Conservation (phyloP, 1,284 basidiomycete species). For the Caloboletus firmus region DNA sequence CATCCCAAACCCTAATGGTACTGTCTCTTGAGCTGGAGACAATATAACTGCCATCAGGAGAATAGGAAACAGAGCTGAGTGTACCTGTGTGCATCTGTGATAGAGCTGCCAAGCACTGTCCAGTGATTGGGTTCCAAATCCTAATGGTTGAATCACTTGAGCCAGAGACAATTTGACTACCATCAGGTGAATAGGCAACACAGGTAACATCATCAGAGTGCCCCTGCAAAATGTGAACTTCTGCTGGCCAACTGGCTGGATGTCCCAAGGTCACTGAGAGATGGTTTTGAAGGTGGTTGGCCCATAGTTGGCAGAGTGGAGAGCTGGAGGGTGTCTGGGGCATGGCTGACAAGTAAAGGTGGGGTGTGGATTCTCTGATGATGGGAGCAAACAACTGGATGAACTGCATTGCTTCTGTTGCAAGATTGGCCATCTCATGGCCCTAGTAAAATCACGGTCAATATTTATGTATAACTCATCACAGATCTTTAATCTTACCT, state of each 20-base stretch:
- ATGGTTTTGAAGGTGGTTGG: constrained; percentile 17
- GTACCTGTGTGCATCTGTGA: background rate
- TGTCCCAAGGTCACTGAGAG: constrained; percentile 9
- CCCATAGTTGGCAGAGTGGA: constrained; percentile 16
- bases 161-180: constrained; percentile 15
- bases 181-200: constrained; percentile 26
- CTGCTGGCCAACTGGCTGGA: constrained; percentile 20
- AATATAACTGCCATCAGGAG: constrained; percentile 15
- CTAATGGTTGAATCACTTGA: constrained; percentile 15
- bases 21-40: constrained; percentile 10
- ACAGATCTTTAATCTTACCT: constrained; percentile 8
- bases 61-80: constrained; percentile 14
- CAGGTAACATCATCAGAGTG: constrained; percentile 6
- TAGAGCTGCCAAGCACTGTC: constrained; percentile 15
- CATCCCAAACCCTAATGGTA: constrained; percentile 16
- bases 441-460: constrained; percentile 11
- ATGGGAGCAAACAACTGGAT: constrained; percentile 22
- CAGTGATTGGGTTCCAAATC: constrained; percentile 21
- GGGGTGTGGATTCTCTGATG: constrained; percentile 22
- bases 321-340: constrained; percentile 24
- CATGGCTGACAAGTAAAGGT: constrained; percentile 27
- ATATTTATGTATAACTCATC: background rate
- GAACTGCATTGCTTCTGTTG: constrained; percentile 21
- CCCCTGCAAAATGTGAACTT: constrained; percentile 14
- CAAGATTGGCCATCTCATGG: constrained; percentile 19